Evolutionary conservation across 2,329 filamentous ascomycete species (phyloP), one percentile per base, ranked within the genome.

Genomic region (Trichoderma cornu-damae): DNA sequence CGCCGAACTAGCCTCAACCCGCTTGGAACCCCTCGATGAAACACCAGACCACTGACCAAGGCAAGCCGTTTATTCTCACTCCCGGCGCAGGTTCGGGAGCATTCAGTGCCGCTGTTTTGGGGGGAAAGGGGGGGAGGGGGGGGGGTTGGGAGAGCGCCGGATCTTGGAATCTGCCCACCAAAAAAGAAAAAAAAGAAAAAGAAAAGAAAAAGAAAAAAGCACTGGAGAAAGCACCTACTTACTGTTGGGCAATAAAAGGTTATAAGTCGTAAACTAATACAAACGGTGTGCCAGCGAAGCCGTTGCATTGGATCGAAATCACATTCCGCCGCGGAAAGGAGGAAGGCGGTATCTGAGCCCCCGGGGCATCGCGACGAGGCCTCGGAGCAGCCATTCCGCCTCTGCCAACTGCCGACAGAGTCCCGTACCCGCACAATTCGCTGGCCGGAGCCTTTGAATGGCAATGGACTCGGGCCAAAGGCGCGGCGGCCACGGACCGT

Each of bases 391-490:
- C 38, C 46, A 26, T 24, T 14, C 61, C 66, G 63, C 65, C 65
- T 64, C 66, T 32, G 54, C 65, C 63, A 64, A 62, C 63, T 61
- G 65, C 60, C 60, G 50, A 61, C 37, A 65, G 63, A 47, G 28
- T 11, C 28, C 44, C 22, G 12, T n/a, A n/a, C n/a, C n/a, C n/a
- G n/a, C n/a, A n/a, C n/a, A n/a, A n/a, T n/a, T n/a, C n/a, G n/a
- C n/a, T n/a, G n/a, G n/a, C n/a, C n/a, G n/a, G n/a, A n/a, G n/a
- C 12, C 40, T 28, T 59, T 61, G 61, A 53, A 64, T 58, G 63
- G 65, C 63, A 61, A 70, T 70, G 69, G 64, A 67, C 56, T 61
- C 61, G 55, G 63, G 63, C 60, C 63, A 64, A 38, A 62, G 58
- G 53, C 64, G 59, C 40, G 62, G 55, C 59, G 60, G 63, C 59